Evolutionary conservation across 2,329 filamentous ascomycete genomes (phyloP).

Genomic region (Rhynchosporium secalis): DNA sequence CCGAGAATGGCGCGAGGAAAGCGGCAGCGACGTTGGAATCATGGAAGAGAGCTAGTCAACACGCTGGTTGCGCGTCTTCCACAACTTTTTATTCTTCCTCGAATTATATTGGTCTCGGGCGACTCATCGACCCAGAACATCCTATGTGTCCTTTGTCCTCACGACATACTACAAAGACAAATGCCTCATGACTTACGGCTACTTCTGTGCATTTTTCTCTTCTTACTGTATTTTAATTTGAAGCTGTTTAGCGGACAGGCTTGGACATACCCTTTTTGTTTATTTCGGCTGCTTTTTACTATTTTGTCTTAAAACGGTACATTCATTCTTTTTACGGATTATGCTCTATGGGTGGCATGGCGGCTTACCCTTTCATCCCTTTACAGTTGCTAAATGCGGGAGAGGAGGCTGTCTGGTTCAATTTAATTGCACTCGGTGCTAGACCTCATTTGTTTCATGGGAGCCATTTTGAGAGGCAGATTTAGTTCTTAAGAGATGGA

Average conservation of each 20-base stretch:
- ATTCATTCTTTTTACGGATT: conserved; percentile 4
- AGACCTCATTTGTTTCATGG: background rate
- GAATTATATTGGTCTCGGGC: background rate
- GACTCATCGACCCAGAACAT: background rate
- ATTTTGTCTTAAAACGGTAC: background rate
- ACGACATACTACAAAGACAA: conserved; percentile 18
- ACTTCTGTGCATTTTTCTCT: background rate
- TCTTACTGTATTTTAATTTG: conserved; percentile 16
- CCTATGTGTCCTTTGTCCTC: conserved; percentile 3
- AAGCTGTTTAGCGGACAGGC: conserved; percentile 17
- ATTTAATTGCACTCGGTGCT: conserved; percentile 2
- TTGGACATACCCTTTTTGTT: conserved; percentile 14
- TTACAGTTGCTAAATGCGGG: background rate
- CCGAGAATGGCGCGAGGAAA: conserved; percentile 89
- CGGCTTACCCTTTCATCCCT: background rate
- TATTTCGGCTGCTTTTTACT: conserved; percentile 1
- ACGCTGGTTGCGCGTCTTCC: background rate
- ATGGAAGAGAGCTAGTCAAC: conserved; percentile 37
- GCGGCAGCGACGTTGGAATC: conserved; percentile 38
- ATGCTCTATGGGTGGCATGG: conserved; percentile 4
- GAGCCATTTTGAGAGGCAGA: background rate
- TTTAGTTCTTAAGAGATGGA: background rate
- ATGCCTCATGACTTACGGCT: conserved; percentile 19
- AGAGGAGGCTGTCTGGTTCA: conserved; percentile 6
- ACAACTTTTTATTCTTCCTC: background rate